A percentile compares a stretch with the other conserved stretches of the same genome.
Evolutionary conservation across 495 filamentous ascomycete genomes (phyloP).

Genomic region (Penicillium canariense): DNA sequence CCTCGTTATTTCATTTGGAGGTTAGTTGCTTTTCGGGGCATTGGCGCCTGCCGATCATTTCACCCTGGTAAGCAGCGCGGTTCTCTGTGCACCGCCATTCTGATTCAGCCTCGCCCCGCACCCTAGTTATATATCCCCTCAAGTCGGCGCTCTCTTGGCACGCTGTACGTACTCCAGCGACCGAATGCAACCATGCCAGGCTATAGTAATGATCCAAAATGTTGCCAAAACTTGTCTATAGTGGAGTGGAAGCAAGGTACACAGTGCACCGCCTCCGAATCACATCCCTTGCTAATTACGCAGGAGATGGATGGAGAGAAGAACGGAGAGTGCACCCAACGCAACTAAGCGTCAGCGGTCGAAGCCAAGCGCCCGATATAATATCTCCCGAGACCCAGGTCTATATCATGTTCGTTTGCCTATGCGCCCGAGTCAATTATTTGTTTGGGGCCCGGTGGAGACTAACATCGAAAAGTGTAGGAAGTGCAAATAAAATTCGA

Average conservation of each 20-base stretch:
- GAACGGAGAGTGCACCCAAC: background rate
- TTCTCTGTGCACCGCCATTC: background rate
- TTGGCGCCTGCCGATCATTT: background rate
- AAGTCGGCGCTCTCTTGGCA: background rate
- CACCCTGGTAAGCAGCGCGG: too few relatives aligned
- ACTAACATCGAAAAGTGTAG: background rate
- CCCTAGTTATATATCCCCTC: background rate
- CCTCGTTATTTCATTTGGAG: background rate
- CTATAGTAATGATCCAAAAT: background rate
- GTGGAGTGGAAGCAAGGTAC: background rate
- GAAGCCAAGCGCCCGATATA: background rate
- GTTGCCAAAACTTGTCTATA: background rate
- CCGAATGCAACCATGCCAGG: background rate
- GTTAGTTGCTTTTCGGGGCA: background rate
- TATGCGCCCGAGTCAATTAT: background rate
- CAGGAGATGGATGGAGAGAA: background rate
- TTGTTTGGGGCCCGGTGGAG: background rate
- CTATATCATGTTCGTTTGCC: slow-evolving; percentile 1
- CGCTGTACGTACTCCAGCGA: background rate
- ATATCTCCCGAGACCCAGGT: background rate
- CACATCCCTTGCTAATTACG: background rate
- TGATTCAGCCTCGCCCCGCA: slow-evolving; percentile 4
- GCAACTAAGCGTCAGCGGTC: background rate
- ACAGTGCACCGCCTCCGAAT: too few relatives aligned
- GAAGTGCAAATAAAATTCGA: background rate